Evolutionary conservation across 352 stramenopile genomes (phyloP).

Genomic region (Pythium monospermum): DNA sequence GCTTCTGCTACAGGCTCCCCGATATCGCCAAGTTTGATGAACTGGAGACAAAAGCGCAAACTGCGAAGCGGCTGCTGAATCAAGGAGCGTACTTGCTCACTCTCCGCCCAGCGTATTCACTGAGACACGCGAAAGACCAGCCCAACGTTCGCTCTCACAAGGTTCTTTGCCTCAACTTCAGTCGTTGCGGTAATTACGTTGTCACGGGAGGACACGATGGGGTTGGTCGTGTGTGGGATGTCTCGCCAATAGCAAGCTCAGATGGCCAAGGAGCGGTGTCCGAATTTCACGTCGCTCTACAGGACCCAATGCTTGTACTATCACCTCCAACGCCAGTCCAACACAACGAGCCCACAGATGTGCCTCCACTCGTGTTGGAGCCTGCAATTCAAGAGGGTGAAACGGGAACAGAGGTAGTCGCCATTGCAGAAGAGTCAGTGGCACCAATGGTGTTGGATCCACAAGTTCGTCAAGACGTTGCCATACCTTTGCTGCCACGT

Average conservation of each 20-base stretch:
- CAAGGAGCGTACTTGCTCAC: slow-evolving; percentile 78
- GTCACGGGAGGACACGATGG: slow-evolving; percentile 90
- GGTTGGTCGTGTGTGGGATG: slow-evolving; percentile 81
- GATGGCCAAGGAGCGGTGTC: slow-evolving; percentile 7
- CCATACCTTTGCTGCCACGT: neutral
- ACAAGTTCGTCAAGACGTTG: neutral
- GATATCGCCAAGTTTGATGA: slow-evolving; percentile 49
- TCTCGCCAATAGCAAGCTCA: slow-evolving; percentile 22
- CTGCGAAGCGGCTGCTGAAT: slow-evolving; percentile 60
- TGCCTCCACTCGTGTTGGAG: neutral
- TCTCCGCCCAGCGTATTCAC: slow-evolving; percentile 70
- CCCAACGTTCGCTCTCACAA: slow-evolving; percentile 32
- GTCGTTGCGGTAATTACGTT: slow-evolving; percentile 70
- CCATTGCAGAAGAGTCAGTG: neutral
- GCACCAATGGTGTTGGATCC: neutral
- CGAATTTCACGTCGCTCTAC: slow-evolving; percentile 13
- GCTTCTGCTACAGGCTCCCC: slow-evolving; percentile 88
- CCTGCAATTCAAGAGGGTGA: neutral
- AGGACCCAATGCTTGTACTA: slow-evolving; percentile 1
- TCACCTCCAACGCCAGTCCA: neutral
- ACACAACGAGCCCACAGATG: too few species aligned
- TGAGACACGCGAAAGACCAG: slow-evolving; percentile 40
- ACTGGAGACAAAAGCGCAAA: slow-evolving; percentile 72
- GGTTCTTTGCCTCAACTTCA: slow-evolving; percentile 38
- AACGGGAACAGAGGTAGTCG: neutral